phyloP scores from a whole-genome alignment of 345 rosid genomes.

The Bruguiera gymnorhiza region DNA sequence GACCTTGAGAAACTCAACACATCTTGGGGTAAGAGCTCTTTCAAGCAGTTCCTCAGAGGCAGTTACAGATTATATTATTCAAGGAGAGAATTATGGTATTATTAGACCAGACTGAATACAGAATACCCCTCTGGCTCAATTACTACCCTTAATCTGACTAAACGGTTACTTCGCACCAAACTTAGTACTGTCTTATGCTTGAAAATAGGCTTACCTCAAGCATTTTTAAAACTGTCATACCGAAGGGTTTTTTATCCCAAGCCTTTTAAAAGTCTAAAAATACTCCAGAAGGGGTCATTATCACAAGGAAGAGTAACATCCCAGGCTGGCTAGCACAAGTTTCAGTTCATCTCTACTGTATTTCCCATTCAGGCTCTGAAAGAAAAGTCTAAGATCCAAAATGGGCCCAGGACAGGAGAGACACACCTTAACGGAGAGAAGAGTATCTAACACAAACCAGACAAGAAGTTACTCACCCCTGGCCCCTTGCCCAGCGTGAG shows the following conservation, averaged over 20 bases:
- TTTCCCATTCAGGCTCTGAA: background rate
- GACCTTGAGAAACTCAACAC: too few relatives aligned
- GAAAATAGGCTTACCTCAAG: background rate
- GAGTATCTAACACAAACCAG: background rate
- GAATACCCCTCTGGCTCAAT: background rate
- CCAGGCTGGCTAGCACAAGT: background rate
- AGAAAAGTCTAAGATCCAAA: background rate
- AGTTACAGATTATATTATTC: background rate
- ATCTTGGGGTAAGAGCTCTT: too few relatives aligned
- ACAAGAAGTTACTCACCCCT: slow-evolving; percentile 21
- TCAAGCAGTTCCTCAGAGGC: too few relatives aligned
- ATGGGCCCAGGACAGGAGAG: background rate
- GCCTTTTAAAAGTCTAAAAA: background rate
- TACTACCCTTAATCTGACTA: background rate
- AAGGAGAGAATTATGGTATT: background rate
- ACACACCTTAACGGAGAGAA: background rate
- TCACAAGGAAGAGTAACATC: background rate
- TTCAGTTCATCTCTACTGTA: background rate
- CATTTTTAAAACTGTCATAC: background rate
- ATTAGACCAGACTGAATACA: background rate
- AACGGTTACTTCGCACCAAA: background rate
- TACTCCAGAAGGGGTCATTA: background rate
- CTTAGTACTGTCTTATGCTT: background rate
- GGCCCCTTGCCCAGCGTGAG: slow-evolving; percentile 69
- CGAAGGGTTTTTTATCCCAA: background rate